Evolutionary conservation across 805 yeast genomes (phyloP).

Genomic region (Tetrapisispora namnaoensis): DNA sequence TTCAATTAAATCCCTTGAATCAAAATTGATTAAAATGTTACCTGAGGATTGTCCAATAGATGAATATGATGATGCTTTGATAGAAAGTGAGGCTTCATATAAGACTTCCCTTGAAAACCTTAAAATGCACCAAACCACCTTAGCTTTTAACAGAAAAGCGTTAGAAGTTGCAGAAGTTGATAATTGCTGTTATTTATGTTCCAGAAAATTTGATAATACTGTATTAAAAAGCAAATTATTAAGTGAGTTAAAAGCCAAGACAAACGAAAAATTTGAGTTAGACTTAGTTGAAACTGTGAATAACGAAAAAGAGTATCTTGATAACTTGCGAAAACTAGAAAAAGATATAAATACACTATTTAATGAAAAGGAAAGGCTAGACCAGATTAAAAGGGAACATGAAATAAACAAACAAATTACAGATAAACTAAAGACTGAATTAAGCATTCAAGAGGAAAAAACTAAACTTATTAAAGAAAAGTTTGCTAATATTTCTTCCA

Average conservation of each 20-base stretch:
- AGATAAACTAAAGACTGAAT: slow-evolving; percentile 3
- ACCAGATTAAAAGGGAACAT: slow-evolving; percentile 4
- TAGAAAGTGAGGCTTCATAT: slow-evolving; percentile 53
- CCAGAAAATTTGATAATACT: slow-evolving; percentile 46
- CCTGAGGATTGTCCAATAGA: slow-evolving; percentile 36
- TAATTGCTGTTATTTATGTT: slow-evolving; percentile 63
- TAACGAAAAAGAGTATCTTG: slow-evolving; percentile 27
- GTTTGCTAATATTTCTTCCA: slow-evolving; percentile 12
- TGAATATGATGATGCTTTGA: slow-evolving; percentile 41
- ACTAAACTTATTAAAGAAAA: slow-evolving; percentile 15
- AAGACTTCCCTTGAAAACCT: slow-evolving; percentile 52
- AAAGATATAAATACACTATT: slow-evolving; percentile 14
- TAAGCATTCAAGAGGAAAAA: slow-evolving; percentile 23
- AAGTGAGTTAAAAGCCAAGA: slow-evolving; percentile 23
- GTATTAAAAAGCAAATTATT: slow-evolving; percentile 21
- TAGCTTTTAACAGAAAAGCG: slow-evolving; percentile 62
- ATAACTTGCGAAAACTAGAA: slow-evolving; percentile 14
- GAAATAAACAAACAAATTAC: background rate
- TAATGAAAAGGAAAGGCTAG: slow-evolving; percentile 1
- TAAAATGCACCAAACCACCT: slow-evolving; percentile 60
- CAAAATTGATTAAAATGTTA: slow-evolving; percentile 22
- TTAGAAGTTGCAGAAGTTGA: slow-evolving; percentile 47
- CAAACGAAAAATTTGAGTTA: slow-evolving; percentile 27
- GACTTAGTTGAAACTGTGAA: slow-evolving; percentile 28
- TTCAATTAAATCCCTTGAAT: slow-evolving; percentile 8